Evolutionary conservation across 2,329 filamentous ascomycete genomes (phyloP), one percentile per base, ranked within the genome.

Genomic region (Ophiostoma ulmi): DNA sequence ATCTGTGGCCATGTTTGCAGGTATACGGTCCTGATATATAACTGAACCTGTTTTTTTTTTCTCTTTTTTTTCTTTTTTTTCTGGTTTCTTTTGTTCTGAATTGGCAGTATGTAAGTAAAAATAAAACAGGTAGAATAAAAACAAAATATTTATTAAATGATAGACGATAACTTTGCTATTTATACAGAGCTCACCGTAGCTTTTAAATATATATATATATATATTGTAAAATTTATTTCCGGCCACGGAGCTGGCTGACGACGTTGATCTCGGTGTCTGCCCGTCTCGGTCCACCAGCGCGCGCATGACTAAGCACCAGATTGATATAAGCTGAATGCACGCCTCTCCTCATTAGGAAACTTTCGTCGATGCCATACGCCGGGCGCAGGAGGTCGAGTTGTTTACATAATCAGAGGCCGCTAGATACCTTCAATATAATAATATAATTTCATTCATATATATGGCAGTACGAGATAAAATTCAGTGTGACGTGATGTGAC

Each of bases 271-370:
- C 58, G 58, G 58, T 14, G 58, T 63, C 58, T 63, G 58, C 5
- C 14, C 58, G 22, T 70, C 52, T 26, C 58, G 55, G 13, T 36
- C 17, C 41, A 5, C 13, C 48, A 20, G n/a, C 4, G 52, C 10
- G 52, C 22, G 10, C 52, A 58, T 26, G n/a, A 58, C n/a, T 58
- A 58, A 58, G 26, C 14, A 13, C 13, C 1, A 3, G 0, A 6
- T 48, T 20, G 44, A 22, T 31, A 22, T 22, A 58, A 58, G 52
- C 52, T 58, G 52, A 13, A 10, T 11, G 22, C 17, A 20, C 35
- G 13, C 7, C 44, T 38, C 31, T 68, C 67, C 72, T 69, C 70
- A 44, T n/a, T 66, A 44, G 22, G 65, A 55, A 38, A 14, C 39
- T 39, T 48, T 52, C 22, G 63, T 65, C 26, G 52, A 63, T 63